phyloP scores from a whole-genome alignment of 192 early-diverging fungal genomes.

The Umbelopsis vinacea region DNA sequence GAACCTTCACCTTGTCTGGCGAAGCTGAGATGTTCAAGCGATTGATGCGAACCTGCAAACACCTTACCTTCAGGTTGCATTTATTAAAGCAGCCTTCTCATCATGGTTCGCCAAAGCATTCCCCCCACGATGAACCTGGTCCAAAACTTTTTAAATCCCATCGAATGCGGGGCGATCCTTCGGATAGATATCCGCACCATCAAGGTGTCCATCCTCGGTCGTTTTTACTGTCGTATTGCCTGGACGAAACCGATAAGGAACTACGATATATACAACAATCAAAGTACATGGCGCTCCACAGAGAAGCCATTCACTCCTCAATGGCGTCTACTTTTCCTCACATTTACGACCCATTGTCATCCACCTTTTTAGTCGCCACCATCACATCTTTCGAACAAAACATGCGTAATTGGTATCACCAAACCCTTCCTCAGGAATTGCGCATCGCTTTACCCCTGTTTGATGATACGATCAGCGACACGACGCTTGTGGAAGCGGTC shows the following conservation, averaged over 20 bases:
- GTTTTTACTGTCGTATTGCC: neutral
- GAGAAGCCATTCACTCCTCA: neutral
- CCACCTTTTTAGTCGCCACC: neutral
- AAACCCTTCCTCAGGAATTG: constrained; percentile 8
- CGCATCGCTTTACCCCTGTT: constrained; percentile 11
- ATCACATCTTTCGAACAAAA: neutral
- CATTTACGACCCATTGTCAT: neutral
- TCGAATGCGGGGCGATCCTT: neutral
- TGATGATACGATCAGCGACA: constrained; percentile 15
- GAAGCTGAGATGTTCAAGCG: constrained; percentile 17
- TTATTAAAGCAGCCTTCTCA: constrained; percentile 3
- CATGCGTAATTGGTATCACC: constrained; percentile 20
- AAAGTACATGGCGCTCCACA: neutral
- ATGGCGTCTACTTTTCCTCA: neutral
- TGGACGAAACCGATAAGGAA: neutral
- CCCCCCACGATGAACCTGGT: no score
- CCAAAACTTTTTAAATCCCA: neutral
- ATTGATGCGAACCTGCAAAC: neutral
- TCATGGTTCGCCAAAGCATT: no score
- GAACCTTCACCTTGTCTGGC: neutral
- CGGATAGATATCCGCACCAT: neutral
- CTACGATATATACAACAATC: constrained; percentile 16
- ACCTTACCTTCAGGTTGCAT: neutral
- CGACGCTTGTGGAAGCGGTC: neutral
- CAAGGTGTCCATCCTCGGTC: constrained; percentile 8